phyloP scores from a whole-genome alignment of 768 basidiomycete genomes.

The Scleroderma bovista region DNA sequence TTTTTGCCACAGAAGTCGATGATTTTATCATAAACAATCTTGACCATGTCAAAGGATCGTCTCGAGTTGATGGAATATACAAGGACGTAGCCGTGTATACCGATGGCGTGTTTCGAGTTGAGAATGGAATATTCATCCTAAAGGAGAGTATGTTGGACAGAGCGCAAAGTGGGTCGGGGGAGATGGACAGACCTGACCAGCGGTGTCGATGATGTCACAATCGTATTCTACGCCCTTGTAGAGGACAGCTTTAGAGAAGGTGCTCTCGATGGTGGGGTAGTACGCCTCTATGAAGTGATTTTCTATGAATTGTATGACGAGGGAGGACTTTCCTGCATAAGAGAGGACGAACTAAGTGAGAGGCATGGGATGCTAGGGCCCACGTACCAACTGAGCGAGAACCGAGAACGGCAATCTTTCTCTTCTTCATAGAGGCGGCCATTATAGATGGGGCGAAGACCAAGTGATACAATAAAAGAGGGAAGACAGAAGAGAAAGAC shows the following conservation, averaged over 20 bases:
- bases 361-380: constrained; percentile 4
- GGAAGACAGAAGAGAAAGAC: constrained; percentile 10
- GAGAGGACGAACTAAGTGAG: constrained; percentile 15
- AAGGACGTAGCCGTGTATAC: constrained; percentile 94
- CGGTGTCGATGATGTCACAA: constrained; percentile 97
- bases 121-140: constrained; percentile 96
- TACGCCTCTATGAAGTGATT: constrained; percentile 88
- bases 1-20: constrained; percentile 78
- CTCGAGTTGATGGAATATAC: constrained; percentile 91
- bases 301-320: constrained; percentile 90
- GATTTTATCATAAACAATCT: constrained; percentile 91
- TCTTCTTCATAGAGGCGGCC: constrained; percentile 55
- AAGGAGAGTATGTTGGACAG: constrained; percentile 3
- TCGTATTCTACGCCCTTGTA: constrained; percentile 90
- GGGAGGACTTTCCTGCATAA: constrained; percentile 82
- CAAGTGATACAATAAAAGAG: constrained; percentile 3
- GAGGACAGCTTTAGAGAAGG: constrained; percentile 77
- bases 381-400: constrained; percentile 81
- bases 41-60: constrained; percentile 92
- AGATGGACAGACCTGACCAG: constrained; percentile 72
- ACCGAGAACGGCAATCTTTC: constrained; percentile 86
- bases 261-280: constrained; percentile 93
- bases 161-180: not conserved
- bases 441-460: constrained; percentile 12
- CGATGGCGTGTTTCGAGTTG: constrained; percentile 90